Conservation (phyloP, 2,329 filamentous ascomycete genomes). For the Ciborinia camelliae region DNA sequence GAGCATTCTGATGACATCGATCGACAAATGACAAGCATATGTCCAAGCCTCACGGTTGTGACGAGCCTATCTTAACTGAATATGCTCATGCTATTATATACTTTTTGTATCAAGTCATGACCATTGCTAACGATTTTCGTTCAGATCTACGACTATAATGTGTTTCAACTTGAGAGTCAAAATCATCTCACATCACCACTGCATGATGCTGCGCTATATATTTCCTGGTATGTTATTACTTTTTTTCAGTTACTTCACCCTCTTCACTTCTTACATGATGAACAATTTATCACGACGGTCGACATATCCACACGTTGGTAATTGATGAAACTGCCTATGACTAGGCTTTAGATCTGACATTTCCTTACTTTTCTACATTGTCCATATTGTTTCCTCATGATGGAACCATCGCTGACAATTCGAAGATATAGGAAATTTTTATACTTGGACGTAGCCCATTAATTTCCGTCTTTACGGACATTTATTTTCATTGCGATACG, state of each 20-base stretch:
- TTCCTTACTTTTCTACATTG: conserved; percentile 17
- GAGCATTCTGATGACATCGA: conserved; percentile 73
- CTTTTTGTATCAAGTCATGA: conserved; percentile 1
- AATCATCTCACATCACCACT: not conserved
- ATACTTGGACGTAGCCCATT: not conserved
- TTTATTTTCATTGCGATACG: conserved; percentile 18
- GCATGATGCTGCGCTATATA: not conserved
- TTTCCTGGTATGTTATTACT: conserved; percentile 23
- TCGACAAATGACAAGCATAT: conserved; percentile 94
- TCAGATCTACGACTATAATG: not conserved
- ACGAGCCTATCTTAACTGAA: conserved; percentile 53
- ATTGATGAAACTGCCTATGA: conserved; percentile 80
- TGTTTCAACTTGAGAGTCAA: not conserved
- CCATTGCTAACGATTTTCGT: conserved; percentile 22
- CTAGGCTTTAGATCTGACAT: conserved; percentile 53
- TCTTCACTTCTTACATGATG: conserved; percentile 55
- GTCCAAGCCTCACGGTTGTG: conserved; percentile 70
- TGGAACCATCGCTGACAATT: not conserved
- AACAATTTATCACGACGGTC: conserved; percentile 82
- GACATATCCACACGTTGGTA: conserved; percentile 68
- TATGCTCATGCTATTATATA: conserved; percentile 32
- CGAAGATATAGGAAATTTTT: not conserved
- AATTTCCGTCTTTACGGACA: not conserved
- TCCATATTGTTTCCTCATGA: not conserved
- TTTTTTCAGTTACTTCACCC: not conserved